Percentiles rank a stretch among this genome's conserved stretches.
Evolutionary conservation across 495 filamentous ascomycete genomes (phyloP).

Genomic region (Clohesyomyces aquaticus): DNA sequence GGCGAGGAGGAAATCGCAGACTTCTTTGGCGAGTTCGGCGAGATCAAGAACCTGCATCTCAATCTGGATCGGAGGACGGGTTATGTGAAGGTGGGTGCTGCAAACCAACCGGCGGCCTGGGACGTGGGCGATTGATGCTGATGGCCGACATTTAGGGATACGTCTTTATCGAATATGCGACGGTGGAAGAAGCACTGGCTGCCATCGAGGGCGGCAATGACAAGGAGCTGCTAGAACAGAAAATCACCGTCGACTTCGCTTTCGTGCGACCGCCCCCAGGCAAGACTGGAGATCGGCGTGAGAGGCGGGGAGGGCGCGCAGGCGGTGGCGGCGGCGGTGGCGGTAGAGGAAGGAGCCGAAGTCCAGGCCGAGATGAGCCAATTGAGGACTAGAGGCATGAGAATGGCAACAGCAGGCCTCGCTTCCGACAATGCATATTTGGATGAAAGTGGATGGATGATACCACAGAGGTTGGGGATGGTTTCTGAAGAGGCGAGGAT

Average conservation of each 20-base stretch:
- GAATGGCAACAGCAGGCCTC: not conserved
- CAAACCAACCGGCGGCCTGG: not conserved
- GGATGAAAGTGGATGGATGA: not conserved
- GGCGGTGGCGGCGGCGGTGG: not conserved
- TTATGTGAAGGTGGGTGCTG: conserved; percentile 84
- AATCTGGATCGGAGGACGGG: conserved; percentile 94
- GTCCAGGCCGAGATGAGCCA: not conserved
- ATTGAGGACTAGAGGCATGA: not conserved
- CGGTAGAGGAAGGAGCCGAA: not conserved
- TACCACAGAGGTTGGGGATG: not conserved
- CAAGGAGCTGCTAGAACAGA: conserved; percentile 88
- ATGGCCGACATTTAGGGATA: conserved; percentile 67
- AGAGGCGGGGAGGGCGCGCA: not conserved
- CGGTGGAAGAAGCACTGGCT: conserved; percentile 78
- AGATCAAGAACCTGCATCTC: conserved; percentile 96
- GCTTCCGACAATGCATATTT: not conserved
- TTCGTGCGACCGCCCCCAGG: conserved; percentile 89
- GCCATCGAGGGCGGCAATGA: conserved; percentile 84
- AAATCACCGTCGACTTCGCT: conserved; percentile 88
- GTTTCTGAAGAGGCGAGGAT: not conserved
- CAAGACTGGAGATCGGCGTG: not conserved
- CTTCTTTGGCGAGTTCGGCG: conserved; percentile 91
- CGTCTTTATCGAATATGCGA: conserved; percentile 90
- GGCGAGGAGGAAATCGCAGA: conserved; percentile 95
- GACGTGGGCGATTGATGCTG: conserved; percentile 15